Evolutionary conservation across 305 asterid genomes (phyloP), one percentile per base, ranked within the genome.

Genomic region (Withania somnifera): DNA sequence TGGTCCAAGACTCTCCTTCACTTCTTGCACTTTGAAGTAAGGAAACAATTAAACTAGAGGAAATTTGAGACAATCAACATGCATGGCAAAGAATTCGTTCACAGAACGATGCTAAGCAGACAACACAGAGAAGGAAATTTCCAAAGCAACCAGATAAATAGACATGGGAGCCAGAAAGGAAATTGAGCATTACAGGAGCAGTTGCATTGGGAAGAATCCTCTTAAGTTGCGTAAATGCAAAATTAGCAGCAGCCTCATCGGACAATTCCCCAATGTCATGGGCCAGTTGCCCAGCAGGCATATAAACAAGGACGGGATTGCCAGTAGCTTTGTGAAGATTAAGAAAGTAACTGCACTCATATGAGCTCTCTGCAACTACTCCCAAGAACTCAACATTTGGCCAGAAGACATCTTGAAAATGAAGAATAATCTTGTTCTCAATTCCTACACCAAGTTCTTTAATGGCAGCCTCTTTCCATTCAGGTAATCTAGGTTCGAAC

Each of bases 371-470:
- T 1, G 99, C 97, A 84, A 96, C 98, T 78, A 94, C 94, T 81
- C 99, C 99, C 90, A 96, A 78, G 87, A 96, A 96, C 88, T 96
- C 99, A 6, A 96, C 99, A 42, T 94, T 96, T 28, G 99, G 99
- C 99, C 99, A 96, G 82, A 96, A 96, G 22, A 96, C 98, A 3
- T 87, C 86, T 64, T 89, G 94, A 60, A 94, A 96, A 86, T 90
- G 94, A 87, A 96, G 61, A 83, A 92, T 81, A 61, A 96, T 96
- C 91, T 96, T 94, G 92, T 96, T 96, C 91, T 96, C 99, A 22
- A 94, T 90, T 81, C 99, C 99, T 45, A 94, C 88, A 60, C 98
- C 99, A 56, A 96, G 94, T 60, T 93, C 96, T 42, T 87, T 89
- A 69, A 96, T 94, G 58, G 98, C 97, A 67, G 86, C 89, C 87